Evolutionary conservation across 108 stramenopile genomes (phyloP).

Genomic region (Nitzschia sp.): DNA sequence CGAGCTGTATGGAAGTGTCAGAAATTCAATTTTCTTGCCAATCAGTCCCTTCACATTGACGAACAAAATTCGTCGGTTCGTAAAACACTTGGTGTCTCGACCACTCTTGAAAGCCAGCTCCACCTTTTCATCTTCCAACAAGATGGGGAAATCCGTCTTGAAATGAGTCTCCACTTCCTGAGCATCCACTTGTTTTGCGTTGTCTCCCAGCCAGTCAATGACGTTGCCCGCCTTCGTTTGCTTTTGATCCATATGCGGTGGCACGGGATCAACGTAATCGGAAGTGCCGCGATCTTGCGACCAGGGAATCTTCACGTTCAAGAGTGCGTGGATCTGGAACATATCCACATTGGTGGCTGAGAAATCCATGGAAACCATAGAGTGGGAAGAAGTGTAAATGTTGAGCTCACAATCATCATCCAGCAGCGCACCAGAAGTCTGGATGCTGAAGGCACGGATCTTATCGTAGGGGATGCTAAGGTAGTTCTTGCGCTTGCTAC

Average conservation of each 20-base stretch:
- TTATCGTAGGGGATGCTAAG: conserved; percentile 51
- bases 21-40: conserved; percentile 62
- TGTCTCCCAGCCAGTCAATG: conserved; percentile 56
- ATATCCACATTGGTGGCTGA: conserved; percentile 54
- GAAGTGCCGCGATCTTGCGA: conserved; percentile 26
- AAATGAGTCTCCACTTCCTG: conserved; percentile 39
- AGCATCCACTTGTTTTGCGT: conserved; percentile 56
- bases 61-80: conserved; percentile 41
- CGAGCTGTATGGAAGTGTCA: conserved; percentile 53
- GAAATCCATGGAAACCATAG: conserved; percentile 41
- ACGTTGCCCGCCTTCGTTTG: conserved; percentile 49
- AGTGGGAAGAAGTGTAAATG: conserved; percentile 41
- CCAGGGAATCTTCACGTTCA: conserved; percentile 42
- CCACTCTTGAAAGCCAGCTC: conserved; percentile 69
- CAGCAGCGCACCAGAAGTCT: conserved; percentile 58
- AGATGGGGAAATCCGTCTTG: conserved; percentile 42
- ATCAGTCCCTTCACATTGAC: conserved; percentile 44
- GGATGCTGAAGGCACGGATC: conserved; percentile 67
- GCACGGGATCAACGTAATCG: conserved; percentile 52
- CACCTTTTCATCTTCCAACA: conserved; percentile 59
- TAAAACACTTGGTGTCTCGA: conserved; percentile 54
- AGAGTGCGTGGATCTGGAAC: conserved; percentile 54
- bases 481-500: conserved; percentile 52
- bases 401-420: conserved; percentile 61
- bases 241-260: conserved; percentile 34